Conservation (phyloP, 495 filamentous ascomycete genomes). For the Penicillium ochrochloron region DNA sequence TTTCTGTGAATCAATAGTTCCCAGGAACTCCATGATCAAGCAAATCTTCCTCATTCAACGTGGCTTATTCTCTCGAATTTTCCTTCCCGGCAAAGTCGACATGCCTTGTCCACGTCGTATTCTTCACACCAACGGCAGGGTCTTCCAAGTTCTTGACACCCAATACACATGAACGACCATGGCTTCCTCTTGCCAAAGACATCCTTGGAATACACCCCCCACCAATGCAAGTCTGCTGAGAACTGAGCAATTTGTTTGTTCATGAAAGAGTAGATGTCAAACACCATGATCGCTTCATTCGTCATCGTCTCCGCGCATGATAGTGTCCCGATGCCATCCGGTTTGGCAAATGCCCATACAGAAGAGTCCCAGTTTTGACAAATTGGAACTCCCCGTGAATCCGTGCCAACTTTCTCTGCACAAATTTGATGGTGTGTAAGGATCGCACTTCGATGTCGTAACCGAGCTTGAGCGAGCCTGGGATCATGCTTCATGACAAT, state of each 20-base stretch:
- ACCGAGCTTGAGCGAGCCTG: background rate
- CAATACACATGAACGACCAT: background rate
- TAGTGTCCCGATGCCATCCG: background rate
- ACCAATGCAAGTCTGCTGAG: background rate
- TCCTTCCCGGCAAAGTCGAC: constrained; percentile 1
- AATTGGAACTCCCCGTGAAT: background rate
- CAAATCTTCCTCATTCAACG: background rate
- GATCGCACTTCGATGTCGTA: background rate
- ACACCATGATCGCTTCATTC: background rate
- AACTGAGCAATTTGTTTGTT: background rate
- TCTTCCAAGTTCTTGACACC: background rate
- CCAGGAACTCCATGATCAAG: background rate
- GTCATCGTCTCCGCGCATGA: background rate
- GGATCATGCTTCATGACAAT: background rate
- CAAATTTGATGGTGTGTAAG: background rate
- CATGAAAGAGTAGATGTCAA: background rate
- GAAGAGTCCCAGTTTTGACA: background rate
- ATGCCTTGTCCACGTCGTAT: background rate
- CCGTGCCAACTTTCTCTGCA: background rate
- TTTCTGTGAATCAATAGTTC: background rate
- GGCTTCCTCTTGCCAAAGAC: background rate
- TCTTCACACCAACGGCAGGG: background rate
- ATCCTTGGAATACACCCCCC: background rate
- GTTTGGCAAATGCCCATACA: background rate
- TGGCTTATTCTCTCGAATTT: background rate